These are phyloP conservation scores for Aspergillus chevalieri DNA, from an alignment of 2,329 filamentous ascomycete species.

Conservation along the genomic window DNA sequence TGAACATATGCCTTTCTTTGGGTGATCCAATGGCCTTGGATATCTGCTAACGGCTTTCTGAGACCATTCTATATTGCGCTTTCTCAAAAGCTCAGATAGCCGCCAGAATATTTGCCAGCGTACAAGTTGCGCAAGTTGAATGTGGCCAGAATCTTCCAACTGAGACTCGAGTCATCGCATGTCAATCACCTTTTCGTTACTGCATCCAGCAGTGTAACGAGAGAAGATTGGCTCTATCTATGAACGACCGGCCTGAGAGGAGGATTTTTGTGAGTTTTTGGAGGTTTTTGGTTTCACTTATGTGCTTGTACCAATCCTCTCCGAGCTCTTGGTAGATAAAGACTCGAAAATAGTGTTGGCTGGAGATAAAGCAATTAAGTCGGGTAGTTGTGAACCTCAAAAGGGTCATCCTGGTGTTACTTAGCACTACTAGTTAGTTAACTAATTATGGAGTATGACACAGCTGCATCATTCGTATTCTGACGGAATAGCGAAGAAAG, in stretches of 20 bases:
- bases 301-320: slow-evolving; percentile 3
- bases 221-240: not conserved
- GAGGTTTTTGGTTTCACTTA: slow-evolving; percentile 1
- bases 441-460: no score
- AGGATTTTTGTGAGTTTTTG: not conserved
- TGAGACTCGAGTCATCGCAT: not conserved
- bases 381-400: no score
- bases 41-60: not conserved
- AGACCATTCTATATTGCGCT: not conserved
- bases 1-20: not conserved
- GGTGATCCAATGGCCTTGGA: not conserved
- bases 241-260: not conserved
- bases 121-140: not conserved
- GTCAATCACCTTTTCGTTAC: not conserved
- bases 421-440: no score
- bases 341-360: no score
- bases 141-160: not conserved
- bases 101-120: not conserved
- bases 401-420: no score
- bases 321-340: not conserved
- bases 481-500: no score
- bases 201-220: not conserved
- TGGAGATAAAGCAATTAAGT: no score
- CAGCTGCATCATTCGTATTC: no score
- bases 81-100: not conserved